Evolutionary conservation across 2,329 filamentous ascomycete genomes (phyloP), one percentile per base, ranked within the genome.

Genomic region (Pyrenophora graminea): DNA sequence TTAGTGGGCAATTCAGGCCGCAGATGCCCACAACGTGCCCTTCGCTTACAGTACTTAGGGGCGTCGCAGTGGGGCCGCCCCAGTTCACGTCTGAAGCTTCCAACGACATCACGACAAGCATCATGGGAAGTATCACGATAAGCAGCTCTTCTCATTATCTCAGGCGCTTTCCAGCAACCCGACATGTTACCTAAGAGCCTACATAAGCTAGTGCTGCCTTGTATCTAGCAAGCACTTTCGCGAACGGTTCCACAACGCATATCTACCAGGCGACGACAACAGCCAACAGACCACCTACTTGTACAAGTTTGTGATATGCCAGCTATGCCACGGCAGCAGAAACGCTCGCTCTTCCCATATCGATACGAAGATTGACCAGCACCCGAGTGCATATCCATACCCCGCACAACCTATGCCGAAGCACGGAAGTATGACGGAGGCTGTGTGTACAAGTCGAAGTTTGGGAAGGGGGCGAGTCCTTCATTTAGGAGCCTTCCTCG

Each of bases 401-500:
- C 58, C 58, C 48, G 53, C 57, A 66, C 58, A 57, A 47, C 25
- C 52, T 48, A 64, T 63, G 56, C 51, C 48, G 51, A 53, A 62
- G 59, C 58, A 63, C 54, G 53, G 40, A 19, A 50, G 56, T 33
- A 59, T 51, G 51, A 55, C 55, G 51, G 58, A 61, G 59, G 58
- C 56, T 47, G 59, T 64, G 49, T 63, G 53, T 63, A 53, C 42
- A 62, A 65, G 62, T 69, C 60, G 63, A 67, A 55, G 56, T 62
- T 60, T 67, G 70, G 63, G 56, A 63, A 61, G 68, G 66, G 66
- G 68, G 67, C 69, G 69, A 73, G 63, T 71, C 49, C 55, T 69
- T 73, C 70, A 73, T 55, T 55, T 71, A 70, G 61, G 53, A 53
- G 40, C 51, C 58, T 46, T 59, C 60, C 57, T 56, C 63, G 40